A percentile compares a stretch with the other conserved stretches of the same genome.
Conservation (phyloP, 2,329 filamentous ascomycete species). For the Plectosphaerella sp. region DNA sequence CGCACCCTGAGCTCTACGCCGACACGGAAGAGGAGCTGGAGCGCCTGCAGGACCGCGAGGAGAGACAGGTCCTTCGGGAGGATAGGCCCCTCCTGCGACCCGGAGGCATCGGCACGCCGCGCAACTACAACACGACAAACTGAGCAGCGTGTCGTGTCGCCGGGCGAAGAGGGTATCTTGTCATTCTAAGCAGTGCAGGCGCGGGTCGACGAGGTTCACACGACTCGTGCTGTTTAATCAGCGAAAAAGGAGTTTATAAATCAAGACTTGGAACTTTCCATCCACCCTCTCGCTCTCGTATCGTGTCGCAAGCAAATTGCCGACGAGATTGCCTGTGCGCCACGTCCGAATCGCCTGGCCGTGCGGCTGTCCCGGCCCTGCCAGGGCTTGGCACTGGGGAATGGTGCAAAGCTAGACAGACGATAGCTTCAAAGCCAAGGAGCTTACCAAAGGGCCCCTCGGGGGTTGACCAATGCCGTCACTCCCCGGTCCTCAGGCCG, state of each 20-base stretch:
- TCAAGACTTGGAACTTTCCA: not conserved
- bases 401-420: too few species aligned
- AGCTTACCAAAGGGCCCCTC: too few species aligned
- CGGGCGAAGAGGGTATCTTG: not conserved
- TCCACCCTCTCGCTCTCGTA: not conserved
- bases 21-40: conserved; percentile 47
- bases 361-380: too few species aligned
- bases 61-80: conserved; percentile 44
- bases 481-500: not conserved
- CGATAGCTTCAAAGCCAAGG: too few species aligned
- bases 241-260: not conserved
- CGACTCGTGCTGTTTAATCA: too few species aligned
- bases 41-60: conserved; percentile 45
- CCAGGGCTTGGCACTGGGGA: too few species aligned
- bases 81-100: conserved; percentile 45
- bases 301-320: too few species aligned
- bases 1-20: conserved; percentile 47
- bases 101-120: conserved; percentile 44
- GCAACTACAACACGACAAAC: conserved; percentile 30
- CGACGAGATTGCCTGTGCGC: too few species aligned
- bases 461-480: too few species aligned
- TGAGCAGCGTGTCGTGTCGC: not conserved
- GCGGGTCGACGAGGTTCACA: too few species aligned
- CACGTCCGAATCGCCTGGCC: too few species aligned
- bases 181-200: not conserved